A percentile compares a stretch with the other conserved stretches of the same genome.
Conservation (phyloP, 345 rosid genomes). For the Hevea brasiliensis region DNA sequence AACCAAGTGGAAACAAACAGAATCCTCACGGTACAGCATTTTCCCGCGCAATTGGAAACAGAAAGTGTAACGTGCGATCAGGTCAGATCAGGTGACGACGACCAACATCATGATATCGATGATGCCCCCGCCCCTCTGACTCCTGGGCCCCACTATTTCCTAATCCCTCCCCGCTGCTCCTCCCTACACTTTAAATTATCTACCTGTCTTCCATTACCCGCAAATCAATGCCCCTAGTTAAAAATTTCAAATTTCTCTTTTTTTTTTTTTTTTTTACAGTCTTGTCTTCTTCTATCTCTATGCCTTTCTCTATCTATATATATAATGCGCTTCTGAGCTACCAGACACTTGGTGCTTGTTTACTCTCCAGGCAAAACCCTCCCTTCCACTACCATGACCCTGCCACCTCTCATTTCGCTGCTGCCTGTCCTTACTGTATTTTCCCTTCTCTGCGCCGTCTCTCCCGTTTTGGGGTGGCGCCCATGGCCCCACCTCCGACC, state of each 20-base stretch:
- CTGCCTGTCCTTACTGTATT: neutral
- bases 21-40: conserved; percentile 5
- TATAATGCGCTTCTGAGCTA: neutral
- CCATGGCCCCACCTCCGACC: conserved; percentile 61
- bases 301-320: neutral
- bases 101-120: conserved; percentile 22
- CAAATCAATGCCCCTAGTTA: conserved; percentile 45
- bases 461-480: conserved; percentile 42
- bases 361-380: neutral
- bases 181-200: conserved; percentile 31
- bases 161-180: neutral
- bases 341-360: neutral
- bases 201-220: conserved; percentile 65
- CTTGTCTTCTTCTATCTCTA: neutral
- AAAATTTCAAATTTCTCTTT: neutral
- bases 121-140: conserved; percentile 8
- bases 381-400: conserved; percentile 9
- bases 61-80: neutral
- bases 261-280: no score
- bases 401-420: neutral
- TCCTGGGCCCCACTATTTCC: conserved; percentile 17
- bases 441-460: conserved; percentile 26
- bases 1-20: no score
- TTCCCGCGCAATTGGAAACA: conserved; percentile 28
- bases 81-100: conserved; percentile 24